A percentile compares a stretch with the other conserved stretches of the same genome.
These are phyloP conservation scores for Gymnopilus dilepis DNA, from an alignment of 768 basidiomycete species.

Conservation along the genomic window DNA sequence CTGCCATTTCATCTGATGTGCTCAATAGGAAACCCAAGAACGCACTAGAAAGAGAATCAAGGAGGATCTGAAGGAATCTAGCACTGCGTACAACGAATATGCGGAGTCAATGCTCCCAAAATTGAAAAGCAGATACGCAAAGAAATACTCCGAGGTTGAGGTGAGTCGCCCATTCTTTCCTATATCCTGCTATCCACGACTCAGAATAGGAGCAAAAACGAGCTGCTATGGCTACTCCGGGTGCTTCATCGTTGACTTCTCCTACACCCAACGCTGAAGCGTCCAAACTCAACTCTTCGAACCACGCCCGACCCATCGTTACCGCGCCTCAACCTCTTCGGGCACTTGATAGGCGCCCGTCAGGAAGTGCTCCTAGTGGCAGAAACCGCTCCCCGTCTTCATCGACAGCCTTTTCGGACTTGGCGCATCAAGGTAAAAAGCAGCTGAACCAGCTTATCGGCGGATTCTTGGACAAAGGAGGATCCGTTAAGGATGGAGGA, in stretches of 20 bases:
- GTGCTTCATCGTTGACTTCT: constrained; percentile 37
- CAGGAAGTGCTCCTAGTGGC: constrained; percentile 54
- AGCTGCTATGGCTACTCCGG: constrained; percentile 42
- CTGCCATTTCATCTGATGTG: constrained; percentile 5
- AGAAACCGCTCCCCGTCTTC: constrained; percentile 82
- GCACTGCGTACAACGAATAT: constrained; percentile 78
- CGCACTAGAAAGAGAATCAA: constrained; percentile 91
- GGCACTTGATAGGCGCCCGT: constrained; percentile 76
- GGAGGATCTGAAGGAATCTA: constrained; percentile 86
- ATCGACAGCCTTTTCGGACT: constrained; percentile 83
- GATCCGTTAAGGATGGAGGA: constrained; percentile 65
- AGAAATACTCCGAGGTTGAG: constrained; percentile 89
- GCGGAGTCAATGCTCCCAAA: constrained; percentile 81
- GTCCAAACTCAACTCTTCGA: constrained; percentile 51
- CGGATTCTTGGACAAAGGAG: constrained; percentile 82
- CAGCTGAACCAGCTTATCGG: constrained; percentile 87
- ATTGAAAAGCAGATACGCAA: constrained; percentile 78
- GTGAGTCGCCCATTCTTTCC: constrained; percentile 41
- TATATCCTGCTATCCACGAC: background rate
- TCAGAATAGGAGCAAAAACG: constrained; percentile 67
- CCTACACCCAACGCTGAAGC: constrained; percentile 35
- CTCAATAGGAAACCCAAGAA: constrained; percentile 81
- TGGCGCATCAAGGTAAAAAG: constrained; percentile 91
- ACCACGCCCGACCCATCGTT: constrained; percentile 57
- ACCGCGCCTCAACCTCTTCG: constrained; percentile 77